These are phyloP conservation scores for Penicillium egyptiacum DNA, from an alignment of 495 filamentous ascomycete genomes.

Conservation along the genomic window DNA sequence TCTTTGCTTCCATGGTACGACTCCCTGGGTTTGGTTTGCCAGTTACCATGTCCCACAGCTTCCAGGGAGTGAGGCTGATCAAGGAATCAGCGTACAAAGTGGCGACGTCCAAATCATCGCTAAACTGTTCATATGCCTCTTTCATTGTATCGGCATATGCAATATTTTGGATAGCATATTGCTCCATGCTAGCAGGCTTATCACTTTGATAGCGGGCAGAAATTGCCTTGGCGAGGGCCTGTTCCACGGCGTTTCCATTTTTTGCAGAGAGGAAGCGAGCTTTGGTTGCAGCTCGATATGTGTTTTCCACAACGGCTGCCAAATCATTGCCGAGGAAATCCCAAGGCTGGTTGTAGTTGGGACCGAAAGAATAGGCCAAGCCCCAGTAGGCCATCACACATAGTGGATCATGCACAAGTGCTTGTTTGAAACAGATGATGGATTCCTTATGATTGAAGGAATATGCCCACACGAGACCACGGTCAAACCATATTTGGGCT, in stretches of 20 bases:
- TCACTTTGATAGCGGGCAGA: slow-evolving; percentile 52
- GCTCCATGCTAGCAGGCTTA: slow-evolving; percentile 27
- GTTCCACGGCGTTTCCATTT: slow-evolving; percentile 44
- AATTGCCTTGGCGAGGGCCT: slow-evolving; percentile 56
- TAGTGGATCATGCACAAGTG: slow-evolving; percentile 50
- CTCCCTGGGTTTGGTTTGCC: slow-evolving; percentile 56
- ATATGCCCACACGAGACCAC: slow-evolving; percentile 38
- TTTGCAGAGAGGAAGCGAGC: slow-evolving; percentile 36
- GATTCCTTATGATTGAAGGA: slow-evolving; percentile 41
- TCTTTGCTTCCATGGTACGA: slow-evolving; percentile 57
- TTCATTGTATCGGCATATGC: slow-evolving; percentile 61
- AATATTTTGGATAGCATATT: slow-evolving; percentile 50
- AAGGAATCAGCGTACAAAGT: slow-evolving; percentile 61
- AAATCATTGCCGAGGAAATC: slow-evolving; percentile 57
- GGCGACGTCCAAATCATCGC: slow-evolving; percentile 57
- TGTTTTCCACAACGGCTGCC: slow-evolving; percentile 38
- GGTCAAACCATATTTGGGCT: slow-evolving; percentile 41
- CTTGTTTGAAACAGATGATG: slow-evolving; percentile 57
- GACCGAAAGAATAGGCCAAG: slow-evolving; percentile 60
- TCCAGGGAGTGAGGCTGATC: slow-evolving; percentile 66
- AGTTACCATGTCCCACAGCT: slow-evolving; percentile 59
- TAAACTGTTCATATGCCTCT: slow-evolving; percentile 49
- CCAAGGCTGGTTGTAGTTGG: slow-evolving; percentile 75
- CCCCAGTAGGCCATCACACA: slow-evolving; percentile 69
- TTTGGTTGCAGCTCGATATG: slow-evolving; percentile 39